These are phyloP conservation scores for Pythium brassicae DNA, from an alignment of 352 stramenopile species.

Conservation along the genomic window DNA sequence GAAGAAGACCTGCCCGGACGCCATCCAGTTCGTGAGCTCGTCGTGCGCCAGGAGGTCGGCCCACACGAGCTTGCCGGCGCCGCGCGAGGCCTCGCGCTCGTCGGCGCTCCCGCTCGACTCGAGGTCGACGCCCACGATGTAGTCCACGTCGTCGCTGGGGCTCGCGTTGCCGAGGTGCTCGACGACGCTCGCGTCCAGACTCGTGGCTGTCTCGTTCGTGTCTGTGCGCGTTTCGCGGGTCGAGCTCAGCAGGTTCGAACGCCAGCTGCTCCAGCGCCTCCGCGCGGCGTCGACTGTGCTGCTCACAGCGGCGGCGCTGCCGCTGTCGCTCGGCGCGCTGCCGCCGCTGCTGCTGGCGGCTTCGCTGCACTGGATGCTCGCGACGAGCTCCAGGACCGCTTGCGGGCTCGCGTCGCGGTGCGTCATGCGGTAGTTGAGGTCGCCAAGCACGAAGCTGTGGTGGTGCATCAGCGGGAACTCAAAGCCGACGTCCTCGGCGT, in stretches of 20 bases:
- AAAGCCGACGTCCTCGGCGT: slow-evolving; percentile 76
- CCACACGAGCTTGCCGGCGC: slow-evolving; percentile 39
- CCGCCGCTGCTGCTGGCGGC: not conserved
- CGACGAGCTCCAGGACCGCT: slow-evolving; percentile 63
- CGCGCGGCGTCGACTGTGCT: not conserved
- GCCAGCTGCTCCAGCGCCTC: slow-evolving; percentile 24
- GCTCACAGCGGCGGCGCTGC: not conserved
- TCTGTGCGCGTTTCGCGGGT: slow-evolving; percentile 3
- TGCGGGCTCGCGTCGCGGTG: slow-evolving; percentile 42
- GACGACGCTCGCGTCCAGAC: slow-evolving; percentile 31
- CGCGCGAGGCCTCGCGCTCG: not conserved
- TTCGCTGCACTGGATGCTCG: slow-evolving; percentile 35
- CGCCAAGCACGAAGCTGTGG: slow-evolving; percentile 86
- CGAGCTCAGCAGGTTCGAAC: slow-evolving; percentile 12
- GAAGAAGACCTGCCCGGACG: slow-evolving; percentile 54
- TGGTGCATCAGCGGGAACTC: slow-evolving; percentile 85
- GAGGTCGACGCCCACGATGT: slow-evolving; percentile 1
- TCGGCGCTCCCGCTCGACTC: slow-evolving; percentile 16
- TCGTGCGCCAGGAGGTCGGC: slow-evolving; percentile 68
- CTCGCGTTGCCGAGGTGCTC: slow-evolving; percentile 16
- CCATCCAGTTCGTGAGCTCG: slow-evolving; percentile 60
- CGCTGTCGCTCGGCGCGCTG: not conserved
- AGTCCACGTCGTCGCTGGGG: not conserved
- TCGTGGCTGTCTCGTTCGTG: slow-evolving; percentile 3
- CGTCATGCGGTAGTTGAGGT: slow-evolving; percentile 88